A percentile compares a stretch with the other conserved stretches of the same genome.
Evolutionary conservation across 1,284 basidiomycete genomes (phyloP).

Genomic region (Earliella scabrosa): DNA sequence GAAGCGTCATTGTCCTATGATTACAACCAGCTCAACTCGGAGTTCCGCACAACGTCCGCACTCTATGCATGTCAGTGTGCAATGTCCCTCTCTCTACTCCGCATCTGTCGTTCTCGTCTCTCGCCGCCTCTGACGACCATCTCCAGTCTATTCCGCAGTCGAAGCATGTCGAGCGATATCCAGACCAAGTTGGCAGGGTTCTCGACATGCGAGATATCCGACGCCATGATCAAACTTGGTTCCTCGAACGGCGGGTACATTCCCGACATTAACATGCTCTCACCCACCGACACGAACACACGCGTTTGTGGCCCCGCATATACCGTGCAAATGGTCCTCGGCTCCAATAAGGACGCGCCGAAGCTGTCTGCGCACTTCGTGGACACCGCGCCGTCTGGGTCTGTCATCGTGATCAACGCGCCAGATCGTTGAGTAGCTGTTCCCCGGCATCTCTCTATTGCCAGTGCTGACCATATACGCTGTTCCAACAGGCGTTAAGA

Average conservation of each 20-base stretch:
- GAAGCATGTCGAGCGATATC: conserved; percentile 27
- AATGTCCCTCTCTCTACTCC: conserved; percentile 2
- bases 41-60: background rate
- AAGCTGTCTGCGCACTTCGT: conserved; percentile 82
- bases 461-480: background rate
- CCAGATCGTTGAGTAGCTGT: conserved; percentile 63
- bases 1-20: conserved; percentile 9
- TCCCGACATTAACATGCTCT: conserved; percentile 75
- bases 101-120: background rate
- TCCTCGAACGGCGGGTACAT: conserved; percentile 79
- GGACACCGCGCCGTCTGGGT: conserved; percentile 72
- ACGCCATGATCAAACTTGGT: conserved; percentile 88
- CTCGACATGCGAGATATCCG: conserved; percentile 87
- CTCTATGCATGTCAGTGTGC: background rate
- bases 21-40: no score
- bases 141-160: background rate
- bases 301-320: conserved; percentile 81
- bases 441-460: background rate
- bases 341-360: conserved; percentile 65
- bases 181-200: conserved; percentile 46
- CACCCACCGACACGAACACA: conserved; percentile 44
- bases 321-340: conserved; percentile 87
- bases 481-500: conserved; percentile 66
- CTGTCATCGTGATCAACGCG: conserved; percentile 79
- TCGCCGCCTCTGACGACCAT: background rate